A percentile compares a stretch with the other conserved stretches of the same genome.
These are phyloP conservation scores for Gloeostereum incarnatum DNA, from an alignment of 768 basidiomycete genomes.

Conservation along the genomic window DNA sequence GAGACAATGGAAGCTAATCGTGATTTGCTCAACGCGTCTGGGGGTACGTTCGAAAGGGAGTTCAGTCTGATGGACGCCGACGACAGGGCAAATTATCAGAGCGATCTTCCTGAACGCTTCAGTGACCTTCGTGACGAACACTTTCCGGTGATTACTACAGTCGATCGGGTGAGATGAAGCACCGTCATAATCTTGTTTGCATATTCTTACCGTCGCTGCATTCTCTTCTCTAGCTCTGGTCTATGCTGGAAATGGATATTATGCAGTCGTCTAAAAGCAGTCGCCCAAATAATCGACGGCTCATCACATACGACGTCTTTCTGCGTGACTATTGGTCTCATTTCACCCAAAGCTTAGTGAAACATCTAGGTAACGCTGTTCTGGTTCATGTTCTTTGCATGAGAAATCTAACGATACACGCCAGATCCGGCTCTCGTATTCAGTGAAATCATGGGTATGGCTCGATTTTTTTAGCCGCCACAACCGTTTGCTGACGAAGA, in stretches of 20 bases:
- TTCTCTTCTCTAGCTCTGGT: conserved; percentile 28
- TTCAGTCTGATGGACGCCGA: conserved; percentile 34
- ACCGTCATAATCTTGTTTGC: neutral
- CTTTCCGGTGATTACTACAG: conserved; percentile 66
- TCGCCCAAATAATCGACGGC: neutral
- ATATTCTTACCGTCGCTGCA: neutral
- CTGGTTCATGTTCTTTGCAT: neutral
- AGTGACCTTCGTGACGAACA: conserved; percentile 48
- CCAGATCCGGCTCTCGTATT: conserved; percentile 56
- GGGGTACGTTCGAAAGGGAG: too few relatives aligned
- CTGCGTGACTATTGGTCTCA: conserved; percentile 47
- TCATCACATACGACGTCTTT: conserved; percentile 41
- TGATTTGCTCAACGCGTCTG: too few relatives aligned
- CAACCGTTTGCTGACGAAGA: neutral
- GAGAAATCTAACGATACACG: too few relatives aligned
- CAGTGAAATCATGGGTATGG: conserved; percentile 55
- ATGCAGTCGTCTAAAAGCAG: neutral
- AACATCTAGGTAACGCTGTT: conserved; percentile 35
- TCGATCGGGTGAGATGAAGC: conserved; percentile 37
- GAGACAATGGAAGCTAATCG: too few relatives aligned
- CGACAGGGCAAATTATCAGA: conserved; percentile 28
- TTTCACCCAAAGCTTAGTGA: conserved; percentile 40
- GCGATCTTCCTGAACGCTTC: conserved; percentile 39
- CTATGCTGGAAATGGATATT: conserved; percentile 39
- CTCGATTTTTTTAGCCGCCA: neutral